These are phyloP conservation scores for Neoarthrinium moseri DNA, from an alignment of 2,329 filamentous ascomycete species.

Conservation along the genomic window DNA sequence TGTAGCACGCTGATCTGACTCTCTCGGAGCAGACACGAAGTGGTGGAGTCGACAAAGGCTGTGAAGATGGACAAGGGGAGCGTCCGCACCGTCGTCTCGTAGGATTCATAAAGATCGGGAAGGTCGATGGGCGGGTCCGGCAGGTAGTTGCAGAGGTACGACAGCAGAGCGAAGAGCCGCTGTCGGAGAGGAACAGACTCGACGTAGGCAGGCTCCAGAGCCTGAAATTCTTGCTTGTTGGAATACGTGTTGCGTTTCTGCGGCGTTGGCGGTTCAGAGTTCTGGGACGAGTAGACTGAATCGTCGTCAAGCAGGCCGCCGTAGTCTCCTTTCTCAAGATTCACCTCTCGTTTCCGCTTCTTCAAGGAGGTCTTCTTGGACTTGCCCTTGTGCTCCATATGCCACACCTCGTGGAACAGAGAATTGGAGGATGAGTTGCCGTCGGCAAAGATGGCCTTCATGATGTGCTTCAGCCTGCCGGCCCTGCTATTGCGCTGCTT, in stretches of 20 bases:
- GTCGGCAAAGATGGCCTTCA: constrained; percentile 68
- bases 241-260: constrained; percentile 32
- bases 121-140: constrained; percentile 37
- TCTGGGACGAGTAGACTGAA: constrained; percentile 39
- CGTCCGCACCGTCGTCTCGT: constrained; percentile 55
- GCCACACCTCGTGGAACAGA: constrained; percentile 66
- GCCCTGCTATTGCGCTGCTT: constrained; percentile 41
- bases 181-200: constrained; percentile 62
- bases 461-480: constrained; percentile 48
- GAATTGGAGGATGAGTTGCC: constrained; percentile 52
- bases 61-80: constrained; percentile 58
- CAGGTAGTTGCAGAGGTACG: constrained; percentile 46
- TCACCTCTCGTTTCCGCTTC: constrained; percentile 52
- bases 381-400: constrained; percentile 56
- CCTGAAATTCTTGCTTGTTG: constrained; percentile 34
- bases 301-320: constrained; percentile 62
- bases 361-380: constrained; percentile 36
- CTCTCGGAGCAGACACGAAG: constrained; percentile 32
- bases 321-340: constrained; percentile 59
- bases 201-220: constrained; percentile 36
- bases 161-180: constrained; percentile 60
- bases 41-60: constrained; percentile 44
- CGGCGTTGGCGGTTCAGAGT: constrained; percentile 45
- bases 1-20: constrained; percentile 45
- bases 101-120: constrained; percentile 57